Base-by-base conservation (phyloP, 768 basidiomycete genomes). In the Boletales sp. region DNA sequence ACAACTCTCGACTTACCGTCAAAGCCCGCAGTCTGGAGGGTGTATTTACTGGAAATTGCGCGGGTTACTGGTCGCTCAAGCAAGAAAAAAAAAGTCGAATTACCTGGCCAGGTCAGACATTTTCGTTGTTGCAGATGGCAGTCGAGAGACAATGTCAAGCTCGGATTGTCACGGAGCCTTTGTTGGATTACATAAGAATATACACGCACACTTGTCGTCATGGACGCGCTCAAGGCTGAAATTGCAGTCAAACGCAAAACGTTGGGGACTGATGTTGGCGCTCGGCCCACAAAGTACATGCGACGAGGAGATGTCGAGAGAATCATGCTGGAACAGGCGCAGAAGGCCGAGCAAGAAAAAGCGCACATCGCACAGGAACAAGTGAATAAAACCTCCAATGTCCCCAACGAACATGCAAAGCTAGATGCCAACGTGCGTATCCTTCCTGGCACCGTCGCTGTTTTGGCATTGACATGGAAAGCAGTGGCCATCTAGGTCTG, bases 11-110 rank as follows among this genome's bases (percentile, higher is more conserved):
- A 69, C 76, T 58, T 49, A 87, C 86, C 88, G 68, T 98, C 95
- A 69, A 98, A 99, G 52, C 87, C 88, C 57, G 91, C 95, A 51
- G 97, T 99, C 71, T 95, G 88, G 56, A 99, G 84, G 54, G 86
- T 78, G 73, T 83, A 90, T 79, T 86, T 90, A 75, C 89, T 93
- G 46, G 45, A 59, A 57, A 47, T 32, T 30, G 17, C 3, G 41
- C 68, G 14, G 67, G 49, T 27, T 37, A 51, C 45, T 45, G 47
- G 27, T 46, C 14, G 49, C 18, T 21, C 11, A 47, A 10, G 14
- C 37, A 7, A 35, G 13, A 13, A 21, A 50, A 13, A 21, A 50
- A 21, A 21, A 21, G 21, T 21, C 17, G 6, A 59, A 58, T 47
- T 53, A 84, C 84, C 83, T 87, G 48, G 79, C 72, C 60, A 78